Evolutionary conservation across 1,284 basidiomycete genomes (phyloP).

Genomic region (Lignosus rhinocerotis): DNA sequence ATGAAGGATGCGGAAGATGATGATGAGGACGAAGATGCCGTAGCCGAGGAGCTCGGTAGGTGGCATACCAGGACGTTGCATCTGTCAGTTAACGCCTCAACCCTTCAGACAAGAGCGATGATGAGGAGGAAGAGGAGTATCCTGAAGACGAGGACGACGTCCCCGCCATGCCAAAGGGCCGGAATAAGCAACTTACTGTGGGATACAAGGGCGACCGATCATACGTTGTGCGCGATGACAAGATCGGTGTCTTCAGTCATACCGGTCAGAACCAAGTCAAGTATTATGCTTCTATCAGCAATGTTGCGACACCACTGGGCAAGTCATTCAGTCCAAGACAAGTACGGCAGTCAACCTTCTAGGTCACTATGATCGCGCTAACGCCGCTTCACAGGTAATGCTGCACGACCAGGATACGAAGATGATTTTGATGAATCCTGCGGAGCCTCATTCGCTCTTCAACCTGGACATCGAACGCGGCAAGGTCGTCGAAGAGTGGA

Average conservation of each 20-base stretch:
- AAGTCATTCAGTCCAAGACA: constrained; percentile 87
- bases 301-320: constrained; percentile 80
- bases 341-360: constrained; percentile 42
- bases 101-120: constrained; percentile 30
- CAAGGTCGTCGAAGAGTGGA: constrained; percentile 99
- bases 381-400: constrained; percentile 71
- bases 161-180: constrained; percentile 46
- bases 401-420: constrained; percentile 95
- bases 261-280: constrained; percentile 78
- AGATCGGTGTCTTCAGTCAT: constrained; percentile 97
- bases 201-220: constrained; percentile 97
- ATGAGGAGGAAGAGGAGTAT: constrained; percentile 47
- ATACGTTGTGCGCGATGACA: constrained; percentile 93
- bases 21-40: constrained; percentile 75
- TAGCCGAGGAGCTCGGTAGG: constrained; percentile 56
- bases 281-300: constrained; percentile 88
- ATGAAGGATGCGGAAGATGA: constrained; percentile 81
- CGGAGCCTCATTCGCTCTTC: constrained; percentile 84
- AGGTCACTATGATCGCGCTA: not conserved
- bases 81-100: not conserved
- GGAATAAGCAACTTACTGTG: constrained; percentile 89
- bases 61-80: not conserved
- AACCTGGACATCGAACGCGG: constrained; percentile 94
- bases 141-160: constrained; percentile 54
- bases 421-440: constrained; percentile 92